Percentiles rank a stretch among this genome's conserved stretches.
These are phyloP conservation scores for Chrysoporthe austroafricana DNA, from an alignment of 2,329 filamentous ascomycete species.

Conservation along the genomic window DNA sequence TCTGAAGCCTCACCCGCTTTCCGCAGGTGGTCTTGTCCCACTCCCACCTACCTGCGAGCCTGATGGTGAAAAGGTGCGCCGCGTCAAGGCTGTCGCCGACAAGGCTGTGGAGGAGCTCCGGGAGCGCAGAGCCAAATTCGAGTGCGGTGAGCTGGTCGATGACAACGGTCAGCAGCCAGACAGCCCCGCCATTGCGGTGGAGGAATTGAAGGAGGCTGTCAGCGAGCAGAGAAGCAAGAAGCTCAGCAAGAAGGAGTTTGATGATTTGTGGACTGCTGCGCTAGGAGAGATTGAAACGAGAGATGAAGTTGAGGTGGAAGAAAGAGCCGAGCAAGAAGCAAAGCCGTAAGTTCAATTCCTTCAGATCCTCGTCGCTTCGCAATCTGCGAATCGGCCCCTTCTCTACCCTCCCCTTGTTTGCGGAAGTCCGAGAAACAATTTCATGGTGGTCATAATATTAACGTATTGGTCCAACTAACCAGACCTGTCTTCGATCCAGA, in stretches of 20 bases:
- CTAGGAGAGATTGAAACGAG: constrained; percentile 70
- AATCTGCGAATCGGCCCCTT: neutral
- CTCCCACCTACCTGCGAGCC: constrained; percentile 91
- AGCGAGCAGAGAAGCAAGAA: constrained; percentile 77
- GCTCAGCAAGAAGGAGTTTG: constrained; percentile 86
- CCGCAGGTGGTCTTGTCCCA: constrained; percentile 78
- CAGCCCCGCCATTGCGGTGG: constrained; percentile 65
- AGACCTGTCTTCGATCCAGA: constrained; percentile 73
- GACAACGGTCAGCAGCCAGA: constrained; percentile 63
- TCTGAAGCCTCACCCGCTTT: constrained; percentile 80
- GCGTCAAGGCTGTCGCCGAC: constrained; percentile 85
- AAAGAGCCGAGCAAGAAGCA: constrained; percentile 38
- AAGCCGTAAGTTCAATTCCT: constrained; percentile 54
- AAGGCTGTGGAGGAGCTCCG: constrained; percentile 85
- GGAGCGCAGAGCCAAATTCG: constrained; percentile 82
- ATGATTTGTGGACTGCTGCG: constrained; percentile 80
- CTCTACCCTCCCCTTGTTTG: constrained; percentile 13
- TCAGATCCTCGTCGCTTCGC: constrained; percentile 19
- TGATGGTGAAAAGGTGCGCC: constrained; percentile 87
- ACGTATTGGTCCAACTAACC: constrained; percentile 71
- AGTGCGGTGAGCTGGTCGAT: constrained; percentile 76
- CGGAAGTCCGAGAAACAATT: constrained; percentile 30
- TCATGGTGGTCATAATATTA: constrained; percentile 39
- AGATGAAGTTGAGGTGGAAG: constrained; percentile 60
- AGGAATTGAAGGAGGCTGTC: constrained; percentile 77